These are phyloP conservation scores for Aspergillus luchuensis DNA, from an alignment of 2,329 filamentous ascomycete species.

Conservation along the genomic window DNA sequence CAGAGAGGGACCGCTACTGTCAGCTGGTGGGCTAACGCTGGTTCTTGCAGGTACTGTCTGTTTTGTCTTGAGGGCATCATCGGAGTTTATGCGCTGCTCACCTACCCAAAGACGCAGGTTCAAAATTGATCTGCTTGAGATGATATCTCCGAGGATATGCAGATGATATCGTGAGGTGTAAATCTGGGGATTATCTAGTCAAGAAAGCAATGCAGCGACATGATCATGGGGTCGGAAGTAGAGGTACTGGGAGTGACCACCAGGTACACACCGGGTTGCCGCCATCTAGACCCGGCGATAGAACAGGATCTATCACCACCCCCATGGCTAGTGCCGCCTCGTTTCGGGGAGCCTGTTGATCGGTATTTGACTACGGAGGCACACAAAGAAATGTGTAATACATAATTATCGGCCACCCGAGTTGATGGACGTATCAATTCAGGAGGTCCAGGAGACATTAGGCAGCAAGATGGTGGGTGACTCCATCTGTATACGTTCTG, in stretches of 20 bases:
- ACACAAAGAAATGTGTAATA: background rate
- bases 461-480: too few species aligned
- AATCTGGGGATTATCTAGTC: background rate
- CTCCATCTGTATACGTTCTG: too few species aligned
- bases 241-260: background rate
- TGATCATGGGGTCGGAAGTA: background rate
- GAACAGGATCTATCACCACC: background rate
- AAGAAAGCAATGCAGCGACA: too few species aligned
- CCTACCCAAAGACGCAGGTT: background rate
- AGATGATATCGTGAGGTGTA: background rate
- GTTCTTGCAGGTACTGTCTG: background rate
- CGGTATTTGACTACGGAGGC: background rate
- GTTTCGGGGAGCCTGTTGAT: background rate
- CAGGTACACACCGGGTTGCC: background rate
- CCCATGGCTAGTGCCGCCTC: background rate
- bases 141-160: background rate
- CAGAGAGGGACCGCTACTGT: background rate
- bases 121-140: background rate
- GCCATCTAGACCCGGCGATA: background rate
- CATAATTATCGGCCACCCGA: background rate
- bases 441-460: background rate
- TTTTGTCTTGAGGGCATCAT: too few species aligned
- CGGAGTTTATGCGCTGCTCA: background rate
- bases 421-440: background rate
- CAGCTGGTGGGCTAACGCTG: background rate